Evolutionary conservation across 345 rosid species (phyloP).

Genomic region (Kandelia obovata): DNA sequence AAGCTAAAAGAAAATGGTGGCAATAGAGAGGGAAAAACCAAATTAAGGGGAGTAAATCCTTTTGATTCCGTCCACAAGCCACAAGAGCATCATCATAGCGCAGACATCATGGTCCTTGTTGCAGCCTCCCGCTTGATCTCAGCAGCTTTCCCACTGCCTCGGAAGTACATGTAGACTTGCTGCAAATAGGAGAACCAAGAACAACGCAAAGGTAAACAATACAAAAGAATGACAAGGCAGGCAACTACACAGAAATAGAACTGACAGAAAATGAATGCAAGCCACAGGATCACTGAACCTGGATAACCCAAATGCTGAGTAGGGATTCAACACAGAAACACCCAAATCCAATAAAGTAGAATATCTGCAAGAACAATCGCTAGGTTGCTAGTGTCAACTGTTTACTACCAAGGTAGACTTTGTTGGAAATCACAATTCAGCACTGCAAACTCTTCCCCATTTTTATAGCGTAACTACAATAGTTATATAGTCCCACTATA

Average conservation of each 20-base stretch:
- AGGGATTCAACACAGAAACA: slow-evolving; percentile 69
- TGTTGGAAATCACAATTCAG: background rate
- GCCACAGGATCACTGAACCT: slow-evolving; percentile 44
- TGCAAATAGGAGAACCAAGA: slow-evolving; percentile 33
- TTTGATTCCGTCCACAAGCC: background rate
- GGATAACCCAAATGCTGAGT: slow-evolving; percentile 96
- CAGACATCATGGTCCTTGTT: slow-evolving; percentile 65
- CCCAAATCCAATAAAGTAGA: slow-evolving; percentile 85
- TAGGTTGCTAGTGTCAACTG: background rate
- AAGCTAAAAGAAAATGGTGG: background rate
- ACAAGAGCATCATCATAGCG: slow-evolving; percentile 37
- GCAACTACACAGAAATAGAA: background rate
- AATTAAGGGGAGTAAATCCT: background rate
- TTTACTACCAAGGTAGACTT: background rate
- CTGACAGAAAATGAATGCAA: too few species aligned
- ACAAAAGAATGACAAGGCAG: background rate
- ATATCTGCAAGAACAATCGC: slow-evolving; percentile 47
- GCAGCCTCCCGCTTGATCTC: slow-evolving; percentile 80
- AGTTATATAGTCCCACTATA: background rate
- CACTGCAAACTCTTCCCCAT: background rate
- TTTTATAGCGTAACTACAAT: background rate
- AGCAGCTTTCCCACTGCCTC: slow-evolving; percentile 89
- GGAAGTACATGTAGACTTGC: slow-evolving; percentile 96
- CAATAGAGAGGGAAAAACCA: background rate
- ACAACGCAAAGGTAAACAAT: background rate